phyloP scores from a whole-genome alignment of 2,329 filamentous ascomycete genomes.

The Aureobasidium leucospermi region DNA sequence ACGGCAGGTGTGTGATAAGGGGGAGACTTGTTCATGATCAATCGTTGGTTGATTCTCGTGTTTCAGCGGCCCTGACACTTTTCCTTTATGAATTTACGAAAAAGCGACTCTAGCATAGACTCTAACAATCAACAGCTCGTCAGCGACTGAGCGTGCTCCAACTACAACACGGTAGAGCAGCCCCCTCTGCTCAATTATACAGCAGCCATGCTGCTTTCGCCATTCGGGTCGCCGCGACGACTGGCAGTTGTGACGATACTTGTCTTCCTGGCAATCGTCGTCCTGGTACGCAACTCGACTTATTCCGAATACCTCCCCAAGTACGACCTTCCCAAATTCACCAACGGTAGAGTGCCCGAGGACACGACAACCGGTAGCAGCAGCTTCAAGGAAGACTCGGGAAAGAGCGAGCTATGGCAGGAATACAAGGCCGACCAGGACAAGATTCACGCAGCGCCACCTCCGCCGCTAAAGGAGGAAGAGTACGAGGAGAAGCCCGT shows the following conservation, averaged over 20 bases:
- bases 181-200: background rate
- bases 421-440: slow-evolving; percentile 8
- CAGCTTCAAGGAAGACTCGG: slow-evolving; percentile 1
- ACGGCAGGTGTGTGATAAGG: background rate
- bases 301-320: slow-evolving; percentile 21
- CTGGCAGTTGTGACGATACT: slow-evolving; percentile 31
- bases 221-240: slow-evolving; percentile 30
- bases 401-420: background rate
- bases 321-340: slow-evolving; percentile 17
- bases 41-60: background rate
- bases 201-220: slow-evolving; percentile 20
- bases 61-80: background rate
- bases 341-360: background rate
- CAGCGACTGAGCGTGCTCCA: background rate
- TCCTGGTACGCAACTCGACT: slow-evolving; percentile 20
- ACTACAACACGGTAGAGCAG: slow-evolving; percentile 4
- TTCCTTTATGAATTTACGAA: background rate
- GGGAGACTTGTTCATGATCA: background rate
- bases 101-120: background rate
- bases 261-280: slow-evolving; percentile 24
- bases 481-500: slow-evolving; percentile 6
- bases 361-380: slow-evolving; percentile 2
- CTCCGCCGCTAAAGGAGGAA: background rate
- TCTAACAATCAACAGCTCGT: background rate
- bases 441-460: background rate